Evolutionary conservation across 768 basidiomycete species (phyloP), one percentile per base, ranked within the genome.

Genomic region (Tylopilus balloui): DNA sequence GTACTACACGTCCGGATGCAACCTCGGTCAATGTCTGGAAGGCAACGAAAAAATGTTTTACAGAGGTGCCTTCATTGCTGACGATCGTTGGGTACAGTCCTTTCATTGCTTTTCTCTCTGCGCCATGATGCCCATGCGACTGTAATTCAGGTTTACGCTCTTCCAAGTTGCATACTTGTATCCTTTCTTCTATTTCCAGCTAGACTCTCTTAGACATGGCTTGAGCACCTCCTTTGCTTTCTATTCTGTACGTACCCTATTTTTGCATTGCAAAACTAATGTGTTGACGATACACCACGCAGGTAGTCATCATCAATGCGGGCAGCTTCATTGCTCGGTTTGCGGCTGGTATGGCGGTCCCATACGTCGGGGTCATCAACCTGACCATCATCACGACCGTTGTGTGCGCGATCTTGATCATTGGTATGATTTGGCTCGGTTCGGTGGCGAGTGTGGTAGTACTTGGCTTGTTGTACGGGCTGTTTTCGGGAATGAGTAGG

Each of bases 151-250:
- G 29, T 59, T 54, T 17, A 51, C 38, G 15, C 39, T 62, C 21
- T 70, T 71, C 25, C 65, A 74, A n/a, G 52, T 66, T 1, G 76
- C 74, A 1, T 61, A 73, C 25, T 74, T 71, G 49, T 78, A 75
- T 42, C 78, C 81, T 0, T 69, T 77, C 37, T 83, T 79, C 61
- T 83, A 80, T 60, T 65, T 84, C 17, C 83, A 84, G 54, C 57
- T 82, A 6, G 74, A 79, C 40, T 71, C 81, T 3, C 69, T 79
- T 13, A 68, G 68, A 47, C 78, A 78, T 40, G 76, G 76, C 3
- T 65, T 81, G 23, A 57, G 65, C 35, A 47, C 67, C 1, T 64
- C 63, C 20, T 66, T 84, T 14, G 73, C 81, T 0, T 83, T 83
- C 54, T 82, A 82, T 56, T 73, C 73, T 19, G 81, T 81, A 47